Percentiles rank a stretch among this genome's conserved stretches.
Evolutionary conservation across 208 protist species (phyloP).

Genomic region (Endotrypanum monterogeii): DNA sequence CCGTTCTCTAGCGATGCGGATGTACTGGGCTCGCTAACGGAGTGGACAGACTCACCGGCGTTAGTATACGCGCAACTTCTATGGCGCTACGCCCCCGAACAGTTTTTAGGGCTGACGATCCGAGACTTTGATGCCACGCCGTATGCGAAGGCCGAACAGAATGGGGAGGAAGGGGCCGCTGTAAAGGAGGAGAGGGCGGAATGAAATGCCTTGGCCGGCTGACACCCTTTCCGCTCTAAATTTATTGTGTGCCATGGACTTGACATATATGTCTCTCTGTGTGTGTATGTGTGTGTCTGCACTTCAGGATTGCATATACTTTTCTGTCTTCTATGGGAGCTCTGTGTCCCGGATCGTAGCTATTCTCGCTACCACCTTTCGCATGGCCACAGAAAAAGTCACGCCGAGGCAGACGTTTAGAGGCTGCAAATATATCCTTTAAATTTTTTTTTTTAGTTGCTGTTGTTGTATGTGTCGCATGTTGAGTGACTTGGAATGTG

Average conservation of each 20-base stretch:
- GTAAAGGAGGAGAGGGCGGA: slow-evolving; percentile 6
- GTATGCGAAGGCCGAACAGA: slow-evolving; percentile 10
- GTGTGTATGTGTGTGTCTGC: background rate
- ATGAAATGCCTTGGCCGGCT: background rate
- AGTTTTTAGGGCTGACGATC: slow-evolving; percentile 37
- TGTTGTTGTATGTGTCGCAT: background rate
- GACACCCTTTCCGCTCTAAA: background rate
- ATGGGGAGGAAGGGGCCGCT: background rate
- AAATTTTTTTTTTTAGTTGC: too few species aligned
- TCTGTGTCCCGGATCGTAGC: too few species aligned
- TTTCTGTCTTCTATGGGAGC: background rate
- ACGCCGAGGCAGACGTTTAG: too few species aligned
- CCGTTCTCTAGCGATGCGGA: slow-evolving; percentile 77
- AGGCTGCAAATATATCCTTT: too few species aligned
- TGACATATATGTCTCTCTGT: too few species aligned
- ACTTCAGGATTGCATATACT: background rate
- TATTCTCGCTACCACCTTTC: too few species aligned
- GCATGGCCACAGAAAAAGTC: too few species aligned
- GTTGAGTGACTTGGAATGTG: background rate
- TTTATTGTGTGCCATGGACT: background rate
- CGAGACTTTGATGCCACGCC: background rate
- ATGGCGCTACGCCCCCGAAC: slow-evolving; percentile 71
- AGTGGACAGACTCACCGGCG: slow-evolving; percentile 62
- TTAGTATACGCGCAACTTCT: slow-evolving; percentile 76
- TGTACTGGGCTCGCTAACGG: slow-evolving; percentile 62